Evolutionary conservation across 441 rosid genomes (phyloP), one percentile per base, ranked within the genome.

Genomic region (Bocquillonia castaneifolia): DNA sequence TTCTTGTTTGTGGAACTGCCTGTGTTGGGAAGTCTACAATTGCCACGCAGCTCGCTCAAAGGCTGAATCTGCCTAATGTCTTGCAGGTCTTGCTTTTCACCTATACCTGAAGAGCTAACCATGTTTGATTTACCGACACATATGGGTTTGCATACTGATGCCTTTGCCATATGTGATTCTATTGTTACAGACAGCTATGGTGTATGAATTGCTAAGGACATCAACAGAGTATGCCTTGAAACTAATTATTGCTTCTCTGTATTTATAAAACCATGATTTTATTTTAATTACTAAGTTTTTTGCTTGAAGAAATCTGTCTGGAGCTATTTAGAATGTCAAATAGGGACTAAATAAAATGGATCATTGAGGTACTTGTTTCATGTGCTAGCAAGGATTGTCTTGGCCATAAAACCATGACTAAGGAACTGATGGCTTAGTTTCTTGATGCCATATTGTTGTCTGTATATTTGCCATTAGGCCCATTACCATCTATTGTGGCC

Each of bases 1-100:
- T 94, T 72, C 99, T 94, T 83, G 99, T 94, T 66, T 92, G 98
- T 44, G 99, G 99, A 82, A 90, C 99, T 64, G 98, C 97, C 37
- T 92, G 99, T 71, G 98, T 89, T 25, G 99, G 99, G 36, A 94
- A 94, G 83, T 94, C 99, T 28, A 94, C 99, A 25, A 86, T 92
- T 72, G 98, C 99, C 5, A 92, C 99, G 69, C 99, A 94, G 76
- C 92, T 94, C 37, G 99, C 99, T 60, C 99, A 95, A 65, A 83
- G 98, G 87, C 87, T 95, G 52, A 95, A 95, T 81, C 83, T 95
- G 81, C 98, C 99, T 0, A 94, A 94, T 82, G 98, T 94, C 70
- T 85, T 94, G 69, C 97, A 94, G 84, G 99, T 94, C 60, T 56
- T 64, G 59, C 71, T 45, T 67, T 71, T 18, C 58, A 25, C 36